Base-by-base conservation (phyloP, 2,329 filamentous ascomycete genomes). In the Fusarium transvaalense region DNA sequence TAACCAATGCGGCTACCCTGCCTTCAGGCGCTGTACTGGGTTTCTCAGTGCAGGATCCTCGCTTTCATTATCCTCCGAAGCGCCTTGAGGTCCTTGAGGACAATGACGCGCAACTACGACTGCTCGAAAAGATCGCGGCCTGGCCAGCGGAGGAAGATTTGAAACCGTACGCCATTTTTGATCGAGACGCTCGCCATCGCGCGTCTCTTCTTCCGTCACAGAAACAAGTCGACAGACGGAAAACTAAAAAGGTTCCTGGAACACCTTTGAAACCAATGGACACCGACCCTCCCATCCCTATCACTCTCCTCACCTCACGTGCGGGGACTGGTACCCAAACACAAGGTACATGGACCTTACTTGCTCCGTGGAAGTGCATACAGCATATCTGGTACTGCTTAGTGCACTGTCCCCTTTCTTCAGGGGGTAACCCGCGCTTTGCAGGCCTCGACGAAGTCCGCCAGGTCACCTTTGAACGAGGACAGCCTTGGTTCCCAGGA, bases 351-450 rank as follows among this genome's bases (percentile, higher is more conserved):
- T 98, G 94, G 93, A 96, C 90, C 0, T 77, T 98, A 2, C 83
- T 98, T 25, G 85, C 96, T 5, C 96, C 96, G 0, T 97, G 95
- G 93, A 94, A 92, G 76, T 97, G 92, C 72, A 91, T 98, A 35
- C 83, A 89, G 35, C 88, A 93, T 0, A 84, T 97, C 32, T 99
- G 96, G 96, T 91, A 95, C 72, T 89, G 88, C 46, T 80, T 98
- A 15, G 91, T 97, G 80, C 93, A 93, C 75, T 93, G 90, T 62
- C 92, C 93, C 0, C 83, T 97, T 1, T 91, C 89, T 0, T 91
- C 89, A 1, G 94, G 94, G 10, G 90, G 91, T 0, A 97, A 93
- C 62, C 91, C 93, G 2, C 86, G 91, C 25, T 93, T 97, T 71
- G 95, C 92, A 2, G 95, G 96, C 0, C 75, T 97, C 32, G 85